Percentiles rank a stretch among this genome's conserved stretches.
phyloP scores from a whole-genome alignment of 2,329 filamentous ascomycete genomes.

The Chrysosphaeria jannelii region DNA sequence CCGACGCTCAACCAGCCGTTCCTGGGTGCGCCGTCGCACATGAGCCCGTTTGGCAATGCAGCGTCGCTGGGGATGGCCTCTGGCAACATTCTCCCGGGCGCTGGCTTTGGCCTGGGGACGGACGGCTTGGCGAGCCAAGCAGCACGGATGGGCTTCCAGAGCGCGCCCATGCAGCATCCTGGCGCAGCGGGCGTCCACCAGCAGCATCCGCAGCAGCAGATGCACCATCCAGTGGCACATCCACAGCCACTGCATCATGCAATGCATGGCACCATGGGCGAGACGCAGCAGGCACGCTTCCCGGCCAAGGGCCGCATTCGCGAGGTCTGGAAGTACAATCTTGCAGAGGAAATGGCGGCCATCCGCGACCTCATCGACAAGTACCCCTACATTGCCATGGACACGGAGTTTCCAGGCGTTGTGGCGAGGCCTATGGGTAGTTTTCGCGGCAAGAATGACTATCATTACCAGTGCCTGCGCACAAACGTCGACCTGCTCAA shows the following conservation, averaged over 20 bases:
- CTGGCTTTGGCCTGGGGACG: conserved; percentile 20
- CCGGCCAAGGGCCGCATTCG: conserved; percentile 55
- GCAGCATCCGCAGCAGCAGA: conserved; percentile 10
- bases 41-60: conserved; percentile 32
- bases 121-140: conserved; percentile 65
- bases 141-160: conserved; percentile 66
- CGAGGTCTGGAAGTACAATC: conserved; percentile 83
- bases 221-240: conserved; percentile 17
- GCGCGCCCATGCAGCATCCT: conserved; percentile 22
- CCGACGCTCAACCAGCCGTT: conserved; percentile 15
- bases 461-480: conserved; percentile 91
- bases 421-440: conserved; percentile 84
- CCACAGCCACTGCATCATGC: conserved; percentile 29
- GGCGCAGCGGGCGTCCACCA: conserved; percentile 11
- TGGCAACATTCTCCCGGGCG: conserved; percentile 17
- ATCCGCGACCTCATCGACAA: conserved; percentile 61
- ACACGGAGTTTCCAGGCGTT: conserved; percentile 95
- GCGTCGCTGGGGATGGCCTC: conserved; percentile 13
- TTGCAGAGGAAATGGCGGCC: conserved; percentile 69
- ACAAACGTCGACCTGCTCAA: conserved; percentile 95
- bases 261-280: conserved; percentile 10
- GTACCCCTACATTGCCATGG: conserved; percentile 95
- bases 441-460: conserved; percentile 85
- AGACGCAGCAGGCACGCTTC: conserved; percentile 21
- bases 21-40: conserved; percentile 40